Evolutionary conservation across 768 basidiomycete genomes (phyloP).

Genomic region (Hericium coralloides): DNA sequence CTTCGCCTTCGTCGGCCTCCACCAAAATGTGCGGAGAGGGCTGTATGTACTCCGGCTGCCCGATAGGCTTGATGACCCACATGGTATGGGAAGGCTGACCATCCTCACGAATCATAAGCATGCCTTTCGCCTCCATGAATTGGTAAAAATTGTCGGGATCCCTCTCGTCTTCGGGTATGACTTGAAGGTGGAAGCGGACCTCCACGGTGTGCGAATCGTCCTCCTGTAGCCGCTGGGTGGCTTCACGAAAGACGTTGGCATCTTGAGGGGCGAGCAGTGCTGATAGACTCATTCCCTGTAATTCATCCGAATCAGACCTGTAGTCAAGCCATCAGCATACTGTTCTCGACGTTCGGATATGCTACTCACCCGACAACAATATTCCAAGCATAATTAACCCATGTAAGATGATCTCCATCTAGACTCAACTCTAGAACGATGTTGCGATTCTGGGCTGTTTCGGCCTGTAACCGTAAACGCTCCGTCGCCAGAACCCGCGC

Average conservation of each 20-base stretch:
- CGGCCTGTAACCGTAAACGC: constrained; percentile 81
- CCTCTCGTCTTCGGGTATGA: constrained; percentile 53
- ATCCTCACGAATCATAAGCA: constrained; percentile 91
- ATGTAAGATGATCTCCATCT: constrained; percentile 91
- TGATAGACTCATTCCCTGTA: constrained; percentile 75
- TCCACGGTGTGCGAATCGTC: constrained; percentile 95
- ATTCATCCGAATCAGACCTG: constrained; percentile 76
- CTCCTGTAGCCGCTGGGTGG: constrained; percentile 73
- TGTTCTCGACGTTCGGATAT: no score
- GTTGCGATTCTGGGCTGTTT: constrained; percentile 92
- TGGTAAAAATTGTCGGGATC: constrained; percentile 50
- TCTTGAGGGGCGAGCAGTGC: constrained; percentile 72
- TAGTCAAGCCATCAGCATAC: not conserved
- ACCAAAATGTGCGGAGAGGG: constrained; percentile 40
- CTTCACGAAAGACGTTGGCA: constrained; percentile 76
- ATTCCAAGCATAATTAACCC: constrained; percentile 94
- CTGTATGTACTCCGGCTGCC: constrained; percentile 59
- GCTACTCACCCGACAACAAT: constrained; percentile 76
- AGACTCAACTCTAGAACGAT: constrained; percentile 92
- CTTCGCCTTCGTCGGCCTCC: constrained; percentile 32
- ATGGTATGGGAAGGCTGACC: constrained; percentile 90
- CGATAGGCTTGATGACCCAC: constrained; percentile 91
- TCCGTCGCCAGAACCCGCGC: constrained; percentile 84
- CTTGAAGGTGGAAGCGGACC: constrained; percentile 78
- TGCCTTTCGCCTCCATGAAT: constrained; percentile 94